Conservation (phyloP, 202 grass and related monocot species). For the Zizania palustris region DNA sequence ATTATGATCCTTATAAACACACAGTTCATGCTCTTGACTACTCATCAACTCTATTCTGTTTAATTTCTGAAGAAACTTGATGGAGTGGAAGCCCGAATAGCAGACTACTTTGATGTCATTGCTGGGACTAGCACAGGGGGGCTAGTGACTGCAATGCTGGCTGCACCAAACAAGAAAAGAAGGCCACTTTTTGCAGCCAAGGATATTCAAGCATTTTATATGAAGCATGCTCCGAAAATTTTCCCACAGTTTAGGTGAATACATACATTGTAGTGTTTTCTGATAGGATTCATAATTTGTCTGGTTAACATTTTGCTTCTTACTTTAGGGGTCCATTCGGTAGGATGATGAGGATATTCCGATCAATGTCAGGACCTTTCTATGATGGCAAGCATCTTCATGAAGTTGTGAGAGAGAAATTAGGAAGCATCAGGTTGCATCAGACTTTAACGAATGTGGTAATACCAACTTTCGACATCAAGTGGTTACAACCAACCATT, state of each 20-base stretch:
- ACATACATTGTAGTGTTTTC: constrained; percentile 18
- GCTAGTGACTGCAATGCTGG: constrained; percentile 64
- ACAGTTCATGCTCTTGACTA: constrained; percentile 10
- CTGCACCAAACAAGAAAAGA: constrained; percentile 47
- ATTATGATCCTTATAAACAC: neutral
- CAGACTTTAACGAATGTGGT: constrained; percentile 75
- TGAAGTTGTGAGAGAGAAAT: constrained; percentile 58
- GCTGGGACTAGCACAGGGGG: constrained; percentile 73
- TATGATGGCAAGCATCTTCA: constrained; percentile 83
- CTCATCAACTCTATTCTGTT: constrained; percentile 21
- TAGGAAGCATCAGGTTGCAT: constrained; percentile 61
- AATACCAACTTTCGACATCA: constrained; percentile 85
- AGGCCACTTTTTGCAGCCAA: constrained; percentile 67
- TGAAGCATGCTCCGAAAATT: constrained; percentile 63
- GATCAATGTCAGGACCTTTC: constrained; percentile 56
- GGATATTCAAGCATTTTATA: constrained; percentile 74
- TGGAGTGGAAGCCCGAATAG: constrained; percentile 59
- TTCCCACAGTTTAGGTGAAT: constrained; percentile 67
- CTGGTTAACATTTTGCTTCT: constrained; percentile 27
- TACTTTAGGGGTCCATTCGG: constrained; percentile 64
- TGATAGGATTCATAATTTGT: constrained; percentile 28
- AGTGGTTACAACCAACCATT: constrained; percentile 66
- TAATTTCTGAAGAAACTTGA: constrained; percentile 57
- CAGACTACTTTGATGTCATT: constrained; percentile 76
- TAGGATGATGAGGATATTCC: constrained; percentile 55